A percentile compares a stretch with the other conserved stretches of the same genome.
Conservation (phyloP, 169 alveolate genomes). For the Cryptosporidium sp. region DNA sequence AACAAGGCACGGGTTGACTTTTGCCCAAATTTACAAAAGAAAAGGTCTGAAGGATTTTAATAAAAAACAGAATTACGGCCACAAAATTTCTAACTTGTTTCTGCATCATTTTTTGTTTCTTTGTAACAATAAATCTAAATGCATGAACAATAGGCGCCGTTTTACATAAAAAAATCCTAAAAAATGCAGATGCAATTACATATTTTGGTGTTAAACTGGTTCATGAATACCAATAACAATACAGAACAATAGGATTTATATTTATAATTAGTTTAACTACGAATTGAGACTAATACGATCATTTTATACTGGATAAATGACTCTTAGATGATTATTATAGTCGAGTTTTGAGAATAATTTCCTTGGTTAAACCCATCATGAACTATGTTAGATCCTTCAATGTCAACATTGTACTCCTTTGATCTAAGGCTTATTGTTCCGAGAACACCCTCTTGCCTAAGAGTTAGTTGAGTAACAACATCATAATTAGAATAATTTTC, state of each 20-base stretch:
- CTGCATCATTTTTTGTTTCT: not conserved
- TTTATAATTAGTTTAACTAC: not conserved
- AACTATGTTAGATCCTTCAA: slow-evolving; percentile 41
- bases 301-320: not conserved
- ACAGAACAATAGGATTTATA: too few relatives aligned
- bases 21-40: not conserved
- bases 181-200: too few relatives aligned
- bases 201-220: not conserved
- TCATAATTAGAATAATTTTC: slow-evolving; percentile 1
- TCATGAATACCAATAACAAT: not conserved
- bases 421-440: slow-evolving; percentile 46
- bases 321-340: slow-evolving; percentile 14
- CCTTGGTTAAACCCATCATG: slow-evolving; percentile 34
- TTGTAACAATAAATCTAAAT: not conserved
- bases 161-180: not conserved
- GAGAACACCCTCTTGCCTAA: slow-evolving; percentile 68
- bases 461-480: slow-evolving; percentile 25
- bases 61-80: not conserved
- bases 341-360: slow-evolving; percentile 45
- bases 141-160: not conserved
- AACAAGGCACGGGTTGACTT: not conserved
- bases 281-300: not conserved
- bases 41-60: not conserved
- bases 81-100: not conserved
- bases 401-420: slow-evolving; percentile 20